Conservation (phyloP, 75 land plant species). For the Picea sitchensis region DNA sequence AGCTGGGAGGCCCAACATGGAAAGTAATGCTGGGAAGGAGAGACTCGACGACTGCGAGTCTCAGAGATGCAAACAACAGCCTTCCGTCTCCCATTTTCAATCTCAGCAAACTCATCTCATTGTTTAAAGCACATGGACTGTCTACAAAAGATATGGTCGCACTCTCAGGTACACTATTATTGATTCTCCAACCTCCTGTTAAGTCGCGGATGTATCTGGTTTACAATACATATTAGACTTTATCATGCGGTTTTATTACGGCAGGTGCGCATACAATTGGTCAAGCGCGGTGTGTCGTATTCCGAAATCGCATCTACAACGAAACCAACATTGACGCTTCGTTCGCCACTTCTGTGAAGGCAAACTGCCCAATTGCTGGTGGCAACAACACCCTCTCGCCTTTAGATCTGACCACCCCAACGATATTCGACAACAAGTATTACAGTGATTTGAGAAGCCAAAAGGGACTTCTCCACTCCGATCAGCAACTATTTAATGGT, state of each 20-base stretch:
- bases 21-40: constrained; percentile 25
- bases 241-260: background rate
- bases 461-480: constrained; percentile 37
- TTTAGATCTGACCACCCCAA: constrained; percentile 25
- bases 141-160: constrained; percentile 22
- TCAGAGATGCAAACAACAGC: constrained; percentile 6
- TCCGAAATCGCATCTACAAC: constrained; percentile 20
- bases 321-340: constrained; percentile 13
- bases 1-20: constrained; percentile 42
- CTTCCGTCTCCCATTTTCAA: constrained; percentile 9
- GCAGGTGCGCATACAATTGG: constrained; percentile 33
- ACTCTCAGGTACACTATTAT: constrained; percentile 14
- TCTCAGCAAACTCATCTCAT: constrained; percentile 10
- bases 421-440: constrained; percentile 30
- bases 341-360: constrained; percentile 6
- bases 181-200: background rate
- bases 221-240: too few relatives aligned
- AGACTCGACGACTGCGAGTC: constrained; percentile 29
- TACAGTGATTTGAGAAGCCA: constrained; percentile 11
- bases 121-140: constrained; percentile 15
- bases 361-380: constrained; percentile 18
- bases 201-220: too few relatives aligned
- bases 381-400: constrained; percentile 13
- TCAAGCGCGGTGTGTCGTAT: constrained; percentile 14
- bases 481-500: constrained; percentile 24